These are phyloP conservation scores for Suillus americanus DNA, from an alignment of 768 basidiomycete species.

Conservation along the genomic window DNA sequence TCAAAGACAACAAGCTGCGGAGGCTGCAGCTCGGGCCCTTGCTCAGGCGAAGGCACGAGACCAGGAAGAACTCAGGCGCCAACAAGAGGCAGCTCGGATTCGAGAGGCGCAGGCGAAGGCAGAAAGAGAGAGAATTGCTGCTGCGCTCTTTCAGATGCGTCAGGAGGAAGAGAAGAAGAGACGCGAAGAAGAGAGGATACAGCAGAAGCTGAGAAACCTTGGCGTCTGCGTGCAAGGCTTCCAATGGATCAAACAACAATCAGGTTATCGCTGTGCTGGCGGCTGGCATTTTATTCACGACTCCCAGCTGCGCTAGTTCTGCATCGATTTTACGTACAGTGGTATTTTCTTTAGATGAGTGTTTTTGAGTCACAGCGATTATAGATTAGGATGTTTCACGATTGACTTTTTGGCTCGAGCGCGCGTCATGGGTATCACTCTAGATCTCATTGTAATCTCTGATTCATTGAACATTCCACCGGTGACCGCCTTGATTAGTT, in stretches of 20 bases:
- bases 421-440: no score
- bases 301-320: constrained; percentile 22
- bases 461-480: no score
- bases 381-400: no score
- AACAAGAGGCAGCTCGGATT: constrained; percentile 19
- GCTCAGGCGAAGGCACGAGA: constrained; percentile 23
- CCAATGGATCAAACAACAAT: constrained; percentile 39
- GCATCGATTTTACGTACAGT: not conserved
- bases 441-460: no score
- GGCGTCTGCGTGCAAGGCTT: constrained; percentile 51
- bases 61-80: constrained; percentile 19
- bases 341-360: not conserved
- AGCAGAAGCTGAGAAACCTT: constrained; percentile 41
- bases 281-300: constrained; percentile 43
- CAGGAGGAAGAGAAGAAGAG: constrained; percentile 22
- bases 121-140: constrained; percentile 18
- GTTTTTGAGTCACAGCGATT: not conserved
- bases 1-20: constrained; percentile 14
- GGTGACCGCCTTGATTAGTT: no score
- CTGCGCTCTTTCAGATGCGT: constrained; percentile 31
- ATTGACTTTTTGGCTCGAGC: no score
- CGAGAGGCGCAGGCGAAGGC: constrained; percentile 15
- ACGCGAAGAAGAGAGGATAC: constrained; percentile 33
- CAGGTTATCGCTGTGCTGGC: constrained; percentile 47
- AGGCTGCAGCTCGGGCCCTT: constrained; percentile 14